A percentile compares a stretch with the other conserved stretches of the same genome.
Evolutionary conservation across 139 green algal genomes (phyloP).

Genomic region (Chlamydomonas asymmetrica): DNA sequence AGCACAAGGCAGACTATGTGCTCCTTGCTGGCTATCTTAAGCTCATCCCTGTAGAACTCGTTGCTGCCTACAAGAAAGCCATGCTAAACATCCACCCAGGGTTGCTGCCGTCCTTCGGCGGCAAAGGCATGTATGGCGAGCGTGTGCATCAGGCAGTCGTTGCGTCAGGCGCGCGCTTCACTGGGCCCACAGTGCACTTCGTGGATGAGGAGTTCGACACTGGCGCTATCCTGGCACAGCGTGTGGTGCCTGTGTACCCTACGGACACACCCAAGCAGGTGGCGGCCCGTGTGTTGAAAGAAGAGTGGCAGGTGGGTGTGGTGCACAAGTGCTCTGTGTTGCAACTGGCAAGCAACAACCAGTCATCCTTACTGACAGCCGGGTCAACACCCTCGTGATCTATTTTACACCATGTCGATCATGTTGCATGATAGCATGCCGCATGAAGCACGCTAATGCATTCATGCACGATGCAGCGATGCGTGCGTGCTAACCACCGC

Average conservation of each 20-base stretch:
- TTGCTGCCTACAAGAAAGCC: constrained; percentile 64
- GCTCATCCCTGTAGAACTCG: constrained; percentile 83
- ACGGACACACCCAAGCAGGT: constrained; percentile 80
- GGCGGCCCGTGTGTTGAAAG: constrained; percentile 80
- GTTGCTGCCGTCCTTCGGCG: constrained; percentile 95
- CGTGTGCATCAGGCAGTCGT: constrained; percentile 93
- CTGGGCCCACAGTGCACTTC: constrained; percentile 95
- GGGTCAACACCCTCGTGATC: too few relatives aligned
- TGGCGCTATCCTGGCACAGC: constrained; percentile 92
- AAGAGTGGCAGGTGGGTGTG: constrained; percentile 79
- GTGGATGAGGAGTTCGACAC: constrained; percentile 97
- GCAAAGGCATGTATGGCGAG: constrained; percentile 91
- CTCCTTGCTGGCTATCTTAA: constrained; percentile 96
- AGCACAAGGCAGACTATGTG: constrained; percentile 66
- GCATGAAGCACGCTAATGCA: too few relatives aligned
- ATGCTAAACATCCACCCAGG: constrained; percentile 99
- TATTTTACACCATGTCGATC: too few relatives aligned
- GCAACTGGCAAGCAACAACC: too few relatives aligned
- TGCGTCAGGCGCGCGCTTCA: constrained; percentile 84
- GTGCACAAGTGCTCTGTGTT: too few relatives aligned
- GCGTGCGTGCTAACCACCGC: too few relatives aligned
- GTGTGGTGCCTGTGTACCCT: constrained; percentile 82
- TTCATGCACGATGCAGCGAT: too few relatives aligned
- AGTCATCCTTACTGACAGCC: too few relatives aligned
- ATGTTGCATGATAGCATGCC: too few relatives aligned